Percentiles rank a stretch among this genome's conserved stretches.
Evolutionary conservation across 768 basidiomycete genomes (phyloP).

Genomic region (Rhodocollybia butyracea): DNA sequence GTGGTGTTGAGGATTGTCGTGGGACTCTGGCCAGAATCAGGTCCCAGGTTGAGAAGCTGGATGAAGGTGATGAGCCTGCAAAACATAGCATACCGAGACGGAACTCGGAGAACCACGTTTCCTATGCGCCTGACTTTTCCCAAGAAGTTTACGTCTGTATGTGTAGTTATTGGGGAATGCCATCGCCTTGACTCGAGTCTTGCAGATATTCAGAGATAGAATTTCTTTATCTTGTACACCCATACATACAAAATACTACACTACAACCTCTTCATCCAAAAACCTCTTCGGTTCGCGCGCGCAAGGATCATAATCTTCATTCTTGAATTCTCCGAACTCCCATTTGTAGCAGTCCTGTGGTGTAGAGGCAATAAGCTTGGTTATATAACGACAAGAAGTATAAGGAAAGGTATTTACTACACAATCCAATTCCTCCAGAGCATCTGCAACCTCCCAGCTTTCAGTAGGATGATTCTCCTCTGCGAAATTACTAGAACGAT

Average conservation of each 20-base stretch:
- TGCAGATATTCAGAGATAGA: too few species aligned
- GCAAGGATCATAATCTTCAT: not conserved
- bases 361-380: not conserved
- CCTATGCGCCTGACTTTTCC: not conserved
- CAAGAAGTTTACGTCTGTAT: not conserved
- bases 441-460: constrained; percentile 48
- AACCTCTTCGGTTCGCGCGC: too few species aligned
- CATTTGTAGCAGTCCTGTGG: constrained; percentile 74
- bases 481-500: too few species aligned
- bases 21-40: not conserved
- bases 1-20: not conserved
- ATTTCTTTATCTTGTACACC: too few species aligned
- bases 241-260: too few species aligned
- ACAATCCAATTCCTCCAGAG: constrained; percentile 64
- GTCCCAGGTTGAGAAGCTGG: not conserved
- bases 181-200: not conserved
- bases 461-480: too few species aligned
- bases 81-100: not conserved
- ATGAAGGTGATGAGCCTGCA: not conserved
- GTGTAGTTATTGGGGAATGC: not conserved
- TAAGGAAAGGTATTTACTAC: constrained; percentile 34
- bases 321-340: constrained; percentile 54
- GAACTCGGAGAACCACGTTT: not conserved
- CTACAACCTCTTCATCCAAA: not conserved
- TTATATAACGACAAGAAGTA: not conserved